These are phyloP conservation scores for Lumnitzera littorea DNA, from an alignment of 345 rosid genomes.

Conservation along the genomic window DNA sequence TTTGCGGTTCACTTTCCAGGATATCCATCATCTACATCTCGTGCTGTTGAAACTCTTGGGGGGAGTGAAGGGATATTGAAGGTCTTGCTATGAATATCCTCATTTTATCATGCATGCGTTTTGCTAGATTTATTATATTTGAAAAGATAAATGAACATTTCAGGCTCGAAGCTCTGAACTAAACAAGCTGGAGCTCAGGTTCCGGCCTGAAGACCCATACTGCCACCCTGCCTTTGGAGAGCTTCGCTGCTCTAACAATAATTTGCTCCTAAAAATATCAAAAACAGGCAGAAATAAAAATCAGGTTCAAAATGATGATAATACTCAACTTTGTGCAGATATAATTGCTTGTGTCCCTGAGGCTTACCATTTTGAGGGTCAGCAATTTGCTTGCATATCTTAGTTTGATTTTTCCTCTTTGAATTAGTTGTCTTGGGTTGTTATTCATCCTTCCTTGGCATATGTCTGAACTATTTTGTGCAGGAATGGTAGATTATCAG, in stretches of 20 bases:
- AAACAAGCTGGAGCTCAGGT: constrained; percentile 63
- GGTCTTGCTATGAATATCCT: constrained; percentile 17
- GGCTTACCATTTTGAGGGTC: constrained; percentile 71
- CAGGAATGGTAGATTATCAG: constrained; percentile 96
- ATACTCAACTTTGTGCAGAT: constrained; percentile 47
- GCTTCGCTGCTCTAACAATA: constrained; percentile 38
- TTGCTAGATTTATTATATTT: not conserved
- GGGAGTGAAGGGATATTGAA: constrained; percentile 61
- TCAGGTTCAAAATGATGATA: constrained; percentile 7
- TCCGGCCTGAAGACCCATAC: constrained; percentile 89
- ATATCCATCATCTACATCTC: constrained; percentile 64
- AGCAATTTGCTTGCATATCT: constrained; percentile 1
- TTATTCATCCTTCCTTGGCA: not conserved
- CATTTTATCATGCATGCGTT: not conserved
- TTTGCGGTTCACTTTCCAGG: constrained; percentile 84
- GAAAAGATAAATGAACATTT: constrained; percentile 1
- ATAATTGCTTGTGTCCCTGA: constrained; percentile 62
- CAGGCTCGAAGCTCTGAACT: constrained; percentile 56
- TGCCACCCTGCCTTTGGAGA: constrained; percentile 76
- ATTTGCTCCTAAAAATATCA: constrained; percentile 49
- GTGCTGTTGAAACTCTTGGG: constrained; percentile 75
- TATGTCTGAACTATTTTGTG: constrained; percentile 4
- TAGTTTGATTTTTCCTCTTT: not conserved
- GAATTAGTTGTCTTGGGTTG: not conserved
- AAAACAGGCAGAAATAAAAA: constrained; percentile 20